Percentiles rank a stretch among this genome's conserved stretches.
These are phyloP conservation scores for Podaxis sp. DNA, from an alignment of 768 basidiomycete species.

Conservation along the genomic window DNA sequence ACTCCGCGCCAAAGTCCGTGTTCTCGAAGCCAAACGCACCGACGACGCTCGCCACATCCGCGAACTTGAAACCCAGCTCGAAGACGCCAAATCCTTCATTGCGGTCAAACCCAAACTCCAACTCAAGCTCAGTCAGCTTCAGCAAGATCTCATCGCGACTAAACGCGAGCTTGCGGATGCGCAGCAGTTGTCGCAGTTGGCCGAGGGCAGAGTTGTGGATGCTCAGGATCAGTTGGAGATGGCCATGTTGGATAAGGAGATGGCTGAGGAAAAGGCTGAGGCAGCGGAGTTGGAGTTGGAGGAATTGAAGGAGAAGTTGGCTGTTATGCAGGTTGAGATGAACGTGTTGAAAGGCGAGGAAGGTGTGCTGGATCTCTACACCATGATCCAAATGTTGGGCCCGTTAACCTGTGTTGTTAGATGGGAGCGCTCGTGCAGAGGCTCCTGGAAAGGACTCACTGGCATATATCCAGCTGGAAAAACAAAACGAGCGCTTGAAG, in stretches of 20 bases:
- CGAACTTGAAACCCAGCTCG: conserved; percentile 80
- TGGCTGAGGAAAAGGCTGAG: conserved; percentile 93
- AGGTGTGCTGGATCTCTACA: conserved; percentile 28
- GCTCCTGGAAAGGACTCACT: conserved; percentile 54
- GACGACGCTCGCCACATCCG: conserved; percentile 86
- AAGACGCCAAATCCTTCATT: conserved; percentile 82
- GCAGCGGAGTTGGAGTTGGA: conserved; percentile 75
- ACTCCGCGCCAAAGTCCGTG: conserved; percentile 76
- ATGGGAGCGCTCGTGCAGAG: conserved; percentile 15
- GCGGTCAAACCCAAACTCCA: conserved; percentile 88
- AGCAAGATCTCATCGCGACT: conserved; percentile 74
- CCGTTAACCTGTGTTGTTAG: conserved; percentile 11
- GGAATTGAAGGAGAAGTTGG: conserved; percentile 74
- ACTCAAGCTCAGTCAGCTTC: conserved; percentile 79
- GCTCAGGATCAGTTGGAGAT: conserved; percentile 91
- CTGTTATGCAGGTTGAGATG: conserved; percentile 81
- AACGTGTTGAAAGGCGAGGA: conserved; percentile 63
- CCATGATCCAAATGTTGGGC: too few species aligned
- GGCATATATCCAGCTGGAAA: conserved; percentile 86
- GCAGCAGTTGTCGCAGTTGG: conserved; percentile 69
- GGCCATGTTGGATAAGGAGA: conserved; percentile 92
- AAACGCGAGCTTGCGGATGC: conserved; percentile 78
- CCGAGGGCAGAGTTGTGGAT: conserved; percentile 73
- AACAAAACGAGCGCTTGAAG: conserved; percentile 93
- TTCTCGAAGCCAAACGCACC: conserved; percentile 82